phyloP scores from a whole-genome alignment of 2,329 filamentous ascomycete species.

The Monosporascus sp. region DNA sequence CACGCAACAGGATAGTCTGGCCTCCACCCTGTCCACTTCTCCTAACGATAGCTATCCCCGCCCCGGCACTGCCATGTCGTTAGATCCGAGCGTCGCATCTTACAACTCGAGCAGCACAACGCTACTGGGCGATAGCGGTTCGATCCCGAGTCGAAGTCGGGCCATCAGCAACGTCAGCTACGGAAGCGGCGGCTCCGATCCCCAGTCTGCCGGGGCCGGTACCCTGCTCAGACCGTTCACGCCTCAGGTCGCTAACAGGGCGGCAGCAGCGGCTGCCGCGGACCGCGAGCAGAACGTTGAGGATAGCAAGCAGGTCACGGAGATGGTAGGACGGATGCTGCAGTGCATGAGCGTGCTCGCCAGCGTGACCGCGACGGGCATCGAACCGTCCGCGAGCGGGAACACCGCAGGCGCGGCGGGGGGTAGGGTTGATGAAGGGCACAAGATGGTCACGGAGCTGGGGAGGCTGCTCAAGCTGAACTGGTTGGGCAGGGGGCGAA shows the following conservation, averaged over 20 bases:
- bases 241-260: constrained; percentile 31
- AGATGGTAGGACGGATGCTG: constrained; percentile 91
- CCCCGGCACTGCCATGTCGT: constrained; percentile 68
- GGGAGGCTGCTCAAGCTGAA: constrained; percentile 90
- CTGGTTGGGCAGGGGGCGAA: constrained; percentile 87
- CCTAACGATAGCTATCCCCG: constrained; percentile 39
- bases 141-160: constrained; percentile 56
- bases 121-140: constrained; percentile 62
- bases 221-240: constrained; percentile 48
- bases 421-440: constrained; percentile 62
- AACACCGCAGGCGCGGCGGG: neutral
- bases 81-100: constrained; percentile 70
- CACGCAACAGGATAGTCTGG: constrained; percentile 28
- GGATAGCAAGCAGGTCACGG: constrained; percentile 76
- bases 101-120: constrained; percentile 78
- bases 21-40: constrained; percentile 45
- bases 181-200: constrained; percentile 43
- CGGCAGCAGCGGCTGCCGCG: constrained; percentile 15
- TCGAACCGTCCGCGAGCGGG: constrained; percentile 23
- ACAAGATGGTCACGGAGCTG: constrained; percentile 76
- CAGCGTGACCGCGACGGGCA: constrained; percentile 44
- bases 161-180: constrained; percentile 82
- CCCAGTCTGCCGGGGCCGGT: constrained; percentile 30
- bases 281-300: constrained; percentile 55
- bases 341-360: constrained; percentile 93